Conservation (phyloP, 78 protist genomes). For the Speleostelium caveatum region DNA sequence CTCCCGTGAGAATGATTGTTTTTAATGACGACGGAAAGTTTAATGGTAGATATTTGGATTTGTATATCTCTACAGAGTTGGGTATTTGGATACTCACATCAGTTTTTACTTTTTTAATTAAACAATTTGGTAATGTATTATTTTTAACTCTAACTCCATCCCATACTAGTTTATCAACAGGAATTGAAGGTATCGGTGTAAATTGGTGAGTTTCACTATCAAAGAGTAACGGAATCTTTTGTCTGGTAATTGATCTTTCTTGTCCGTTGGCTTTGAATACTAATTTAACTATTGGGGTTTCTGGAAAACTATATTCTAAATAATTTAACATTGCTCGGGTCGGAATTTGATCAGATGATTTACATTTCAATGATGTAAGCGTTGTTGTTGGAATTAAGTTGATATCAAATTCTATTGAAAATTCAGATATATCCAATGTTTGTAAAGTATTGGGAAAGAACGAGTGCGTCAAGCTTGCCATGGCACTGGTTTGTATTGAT, state of each 20-base stretch:
- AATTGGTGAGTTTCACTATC: neutral
- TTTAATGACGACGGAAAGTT: neutral
- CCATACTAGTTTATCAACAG: neutral
- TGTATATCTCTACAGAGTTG: neutral
- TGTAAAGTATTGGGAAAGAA: neutral
- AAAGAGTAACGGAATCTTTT: neutral
- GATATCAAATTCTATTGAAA: neutral
- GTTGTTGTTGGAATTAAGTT: neutral
- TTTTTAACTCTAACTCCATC: too few relatives aligned
- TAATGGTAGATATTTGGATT: neutral
- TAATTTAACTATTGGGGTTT: neutral
- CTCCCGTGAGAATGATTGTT: neutral
- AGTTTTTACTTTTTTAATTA: neutral
- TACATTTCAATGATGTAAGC: neutral
- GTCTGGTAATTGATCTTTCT: neutral
- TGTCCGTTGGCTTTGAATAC: neutral
- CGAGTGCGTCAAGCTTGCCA: neutral
- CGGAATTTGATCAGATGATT: neutral
- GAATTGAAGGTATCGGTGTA: neutral
- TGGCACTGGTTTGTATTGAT: neutral
- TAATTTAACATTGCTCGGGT: neutral
- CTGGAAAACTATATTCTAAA: neutral
- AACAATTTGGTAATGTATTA: neutral
- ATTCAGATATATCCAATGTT: neutral
- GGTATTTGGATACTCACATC: neutral